A percentile compares a stretch with the other conserved stretches of the same genome.
phyloP scores from a whole-genome alignment of 768 basidiomycete genomes.

The Amanita molliuscula region DNA sequence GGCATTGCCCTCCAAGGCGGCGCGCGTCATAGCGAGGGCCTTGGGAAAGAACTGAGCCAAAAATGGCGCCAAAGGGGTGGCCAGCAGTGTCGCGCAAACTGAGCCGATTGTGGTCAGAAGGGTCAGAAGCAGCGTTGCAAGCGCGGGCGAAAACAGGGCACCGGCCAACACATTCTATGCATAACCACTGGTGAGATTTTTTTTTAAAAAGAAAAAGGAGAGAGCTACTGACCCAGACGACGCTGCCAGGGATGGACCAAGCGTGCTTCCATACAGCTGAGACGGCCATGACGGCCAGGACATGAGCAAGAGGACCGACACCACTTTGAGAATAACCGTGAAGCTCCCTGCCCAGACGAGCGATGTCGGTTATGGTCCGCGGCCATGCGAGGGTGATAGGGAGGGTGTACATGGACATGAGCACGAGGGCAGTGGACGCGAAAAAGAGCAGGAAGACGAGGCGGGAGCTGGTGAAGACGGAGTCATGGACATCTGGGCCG shows the following conservation, averaged over 20 bases:
- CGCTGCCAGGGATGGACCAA: constrained; percentile 93
- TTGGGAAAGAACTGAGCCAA: constrained; percentile 75
- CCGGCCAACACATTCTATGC: constrained; percentile 81
- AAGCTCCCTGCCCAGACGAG: constrained; percentile 63
- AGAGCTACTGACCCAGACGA: constrained; percentile 61
- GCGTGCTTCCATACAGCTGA: constrained; percentile 94
- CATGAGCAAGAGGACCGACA: constrained; percentile 53
- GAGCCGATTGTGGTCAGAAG: constrained; percentile 84
- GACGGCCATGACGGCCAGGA: constrained; percentile 72
- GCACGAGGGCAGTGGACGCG: constrained; percentile 56
- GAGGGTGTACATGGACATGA: constrained; percentile 68
- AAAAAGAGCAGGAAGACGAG: constrained; percentile 44
- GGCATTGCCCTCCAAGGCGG: constrained; percentile 63
- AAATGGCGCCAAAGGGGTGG: constrained; percentile 77
- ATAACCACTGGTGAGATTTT: constrained; percentile 2
- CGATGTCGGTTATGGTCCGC: constrained; percentile 62
- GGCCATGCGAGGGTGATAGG: constrained; percentile 75
- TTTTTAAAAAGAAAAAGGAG: no score
- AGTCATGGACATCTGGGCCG: constrained; percentile 8
- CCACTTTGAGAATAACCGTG: constrained; percentile 74
- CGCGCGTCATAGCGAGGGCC: constrained; percentile 76
- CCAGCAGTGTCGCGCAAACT: constrained; percentile 67
- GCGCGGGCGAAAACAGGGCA: constrained; percentile 72
- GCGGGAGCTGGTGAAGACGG: constrained; percentile 31
- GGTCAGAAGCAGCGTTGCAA: constrained; percentile 75